Base-by-base conservation (phyloP, 2,329 filamentous ascomycete species). In the Penicillium sp. region DNA sequence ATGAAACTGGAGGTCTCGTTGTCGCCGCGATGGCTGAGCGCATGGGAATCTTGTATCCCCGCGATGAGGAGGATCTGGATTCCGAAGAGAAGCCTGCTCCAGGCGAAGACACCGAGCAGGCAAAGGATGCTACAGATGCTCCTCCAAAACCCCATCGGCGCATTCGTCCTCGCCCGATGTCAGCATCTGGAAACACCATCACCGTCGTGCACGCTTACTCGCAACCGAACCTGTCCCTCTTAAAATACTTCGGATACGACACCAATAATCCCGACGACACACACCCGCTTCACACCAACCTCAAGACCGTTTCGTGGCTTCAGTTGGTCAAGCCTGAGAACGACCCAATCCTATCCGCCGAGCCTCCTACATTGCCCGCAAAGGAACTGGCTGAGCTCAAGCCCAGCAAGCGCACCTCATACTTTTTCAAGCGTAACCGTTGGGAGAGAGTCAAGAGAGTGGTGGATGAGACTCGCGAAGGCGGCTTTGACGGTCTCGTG, bases 181-280 rank as follows among this genome's bases (percentile, higher is more conserved):
- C 69, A 14, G 68, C 69, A 7, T 64, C 83, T 51, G 76, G 80
- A 40, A 78, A 82, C 46, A 79, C 84, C 23, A 80, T 86, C 26
- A 64, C 61, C 10, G 48, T 68, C 32, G 55, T 88, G 79, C 61
- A 82, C 82, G 23, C 74, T 69, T 41, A 82, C 78, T 51, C 95
- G 89, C 69, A 91, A 84, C 50, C 81, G 88, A 97, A 96, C 65
- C 80, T 97, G 48, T 84, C 84, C 14, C 79, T 93, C 40, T 78
- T 98, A 16, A 87, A 87, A 65, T 94, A 95, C 74, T 97, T 95
- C 71, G 82, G 82, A 66, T 97, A 84, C 71, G 89, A 95, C 69
- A 74, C 78, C 56, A 78, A 79, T 48, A 81, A 81, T 51, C 81
- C 75, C 44, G 74, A 78, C 11, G 74, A 81, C 20, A 67, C 73